Evolutionary conservation across 1,284 basidiomycete species (phyloP).

Genomic region (Cutaneotrichosporon arboriforme): DNA sequence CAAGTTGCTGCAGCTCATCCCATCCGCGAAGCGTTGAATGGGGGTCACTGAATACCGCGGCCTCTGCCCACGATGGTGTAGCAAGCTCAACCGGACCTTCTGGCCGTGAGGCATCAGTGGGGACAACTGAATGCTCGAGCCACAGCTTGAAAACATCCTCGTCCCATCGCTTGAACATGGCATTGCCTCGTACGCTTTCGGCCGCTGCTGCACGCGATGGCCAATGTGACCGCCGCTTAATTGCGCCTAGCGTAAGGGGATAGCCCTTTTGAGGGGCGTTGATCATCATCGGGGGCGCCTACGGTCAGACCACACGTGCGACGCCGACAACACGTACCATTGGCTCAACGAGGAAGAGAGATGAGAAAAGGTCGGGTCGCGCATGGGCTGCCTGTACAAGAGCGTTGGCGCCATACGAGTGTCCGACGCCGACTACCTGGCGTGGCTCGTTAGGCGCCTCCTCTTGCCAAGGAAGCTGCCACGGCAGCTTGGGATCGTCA

Average conservation of each 20-base stretch:
- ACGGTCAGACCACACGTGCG: not conserved
- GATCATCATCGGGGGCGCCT: constrained; percentile 21
- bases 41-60: constrained; percentile 30
- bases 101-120: constrained; percentile 19
- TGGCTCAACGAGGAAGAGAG: constrained; percentile 74
- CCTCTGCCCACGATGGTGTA: constrained; percentile 36
- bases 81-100: constrained; percentile 26
- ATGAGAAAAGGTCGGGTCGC: constrained; percentile 63
- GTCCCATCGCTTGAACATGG: constrained; percentile 48
- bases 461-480: constrained; percentile 52
- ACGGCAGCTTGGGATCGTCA: not conserved
- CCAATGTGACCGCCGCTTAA: constrained; percentile 64
- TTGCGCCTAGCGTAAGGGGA: constrained; percentile 49
- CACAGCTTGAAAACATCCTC: constrained; percentile 62
- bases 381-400: constrained; percentile 58
- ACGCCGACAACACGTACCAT: constrained; percentile 21
- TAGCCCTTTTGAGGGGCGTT: constrained; percentile 12
- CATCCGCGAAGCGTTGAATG: constrained; percentile 30
- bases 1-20: constrained; percentile 30
- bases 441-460: constrained; percentile 6
- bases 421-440: constrained; percentile 59
- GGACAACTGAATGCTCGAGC: constrained; percentile 60
- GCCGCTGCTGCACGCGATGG: constrained; percentile 57
- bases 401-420: constrained; percentile 73
- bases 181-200: constrained; percentile 52